phyloP scores from a whole-genome alignment of 2,329 filamentous ascomycete species.

The Leptographium lundbergii region DNA sequence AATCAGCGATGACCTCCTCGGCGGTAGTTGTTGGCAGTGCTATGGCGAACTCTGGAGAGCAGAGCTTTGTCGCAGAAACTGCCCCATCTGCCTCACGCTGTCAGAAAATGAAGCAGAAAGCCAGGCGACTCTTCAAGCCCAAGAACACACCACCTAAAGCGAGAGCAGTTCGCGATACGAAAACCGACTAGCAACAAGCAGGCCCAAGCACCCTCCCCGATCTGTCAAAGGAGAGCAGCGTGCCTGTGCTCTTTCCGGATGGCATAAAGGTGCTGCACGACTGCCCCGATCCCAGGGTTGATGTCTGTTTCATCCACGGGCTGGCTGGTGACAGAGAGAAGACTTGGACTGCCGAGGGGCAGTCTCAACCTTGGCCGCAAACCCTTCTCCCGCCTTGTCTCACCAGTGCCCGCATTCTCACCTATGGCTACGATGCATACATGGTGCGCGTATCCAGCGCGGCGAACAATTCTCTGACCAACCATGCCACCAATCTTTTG shows the following conservation, averaged over 20 bases:
- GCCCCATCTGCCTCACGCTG: too few relatives aligned
- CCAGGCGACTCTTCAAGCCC: too few relatives aligned
- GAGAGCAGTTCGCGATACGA: too few relatives aligned
- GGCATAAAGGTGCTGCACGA: conserved; percentile 10
- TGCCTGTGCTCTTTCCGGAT: background rate
- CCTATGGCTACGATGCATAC: conserved; percentile 27
- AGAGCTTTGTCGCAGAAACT: too few relatives aligned
- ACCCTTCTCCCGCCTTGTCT: conserved; percentile 19
- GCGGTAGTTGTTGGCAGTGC: too few relatives aligned
- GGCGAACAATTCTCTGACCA: conserved; percentile 15
- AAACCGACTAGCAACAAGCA: background rate
- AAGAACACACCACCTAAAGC: too few relatives aligned
- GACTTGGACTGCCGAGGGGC: conserved; percentile 23
- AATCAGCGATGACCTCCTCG: too few relatives aligned
- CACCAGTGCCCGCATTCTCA: conserved; percentile 21
- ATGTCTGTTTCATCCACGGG: conserved; percentile 28
- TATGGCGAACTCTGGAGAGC: too few relatives aligned
- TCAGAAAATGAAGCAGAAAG: too few relatives aligned
- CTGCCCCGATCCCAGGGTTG: conserved; percentile 9
- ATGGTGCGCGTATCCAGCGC: conserved; percentile 12
- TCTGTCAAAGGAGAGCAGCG: background rate
- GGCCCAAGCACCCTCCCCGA: background rate
- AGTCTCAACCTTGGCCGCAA: conserved; percentile 21
- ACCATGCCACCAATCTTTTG: conserved; percentile 20
- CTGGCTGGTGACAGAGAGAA: conserved; percentile 24